phyloP scores from a whole-genome alignment of 2,329 filamentous ascomycete species.

The Ascochyta viciae-villosae region DNA sequence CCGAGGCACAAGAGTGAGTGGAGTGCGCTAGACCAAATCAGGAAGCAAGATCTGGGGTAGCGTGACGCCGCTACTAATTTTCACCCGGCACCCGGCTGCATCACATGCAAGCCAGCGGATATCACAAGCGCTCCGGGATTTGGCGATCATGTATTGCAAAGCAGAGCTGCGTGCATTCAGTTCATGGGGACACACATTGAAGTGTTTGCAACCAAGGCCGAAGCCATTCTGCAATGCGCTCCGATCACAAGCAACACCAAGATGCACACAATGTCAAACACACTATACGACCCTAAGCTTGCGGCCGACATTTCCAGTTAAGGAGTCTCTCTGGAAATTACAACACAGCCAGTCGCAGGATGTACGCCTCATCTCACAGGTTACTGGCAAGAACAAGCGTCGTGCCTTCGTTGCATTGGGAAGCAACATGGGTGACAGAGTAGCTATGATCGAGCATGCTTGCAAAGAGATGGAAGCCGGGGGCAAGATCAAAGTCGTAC shows the following conservation, averaged over 20 bases:
- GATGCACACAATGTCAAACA: conserved; percentile 1
- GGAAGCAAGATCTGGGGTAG: conserved; percentile 10
- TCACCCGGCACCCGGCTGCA: conserved; percentile 17
- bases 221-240: background rate
- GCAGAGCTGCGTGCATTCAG: conserved; percentile 5
- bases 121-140: conserved; percentile 7
- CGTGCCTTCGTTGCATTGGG: conserved; percentile 85
- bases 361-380: conserved; percentile 21
- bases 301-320: background rate
- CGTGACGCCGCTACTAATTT: conserved; percentile 15
- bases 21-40: conserved; percentile 23
- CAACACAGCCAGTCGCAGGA: background rate
- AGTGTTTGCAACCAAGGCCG: background rate
- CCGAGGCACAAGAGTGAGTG: conserved; percentile 35
- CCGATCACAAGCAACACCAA: background rate
- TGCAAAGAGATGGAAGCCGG: conserved; percentile 75
- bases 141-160: conserved; percentile 11
- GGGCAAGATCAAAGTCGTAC: conserved; percentile 73
- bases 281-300: background rate
- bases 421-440: conserved; percentile 88
- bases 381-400: conserved; percentile 33
- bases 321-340: background rate
- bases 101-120: conserved; percentile 25
- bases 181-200: background rate
- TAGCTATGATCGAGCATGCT: conserved; percentile 84